Base-by-base conservation (phyloP, 1,139 yeast species). In the Saccharomyces hybrid region DNA sequence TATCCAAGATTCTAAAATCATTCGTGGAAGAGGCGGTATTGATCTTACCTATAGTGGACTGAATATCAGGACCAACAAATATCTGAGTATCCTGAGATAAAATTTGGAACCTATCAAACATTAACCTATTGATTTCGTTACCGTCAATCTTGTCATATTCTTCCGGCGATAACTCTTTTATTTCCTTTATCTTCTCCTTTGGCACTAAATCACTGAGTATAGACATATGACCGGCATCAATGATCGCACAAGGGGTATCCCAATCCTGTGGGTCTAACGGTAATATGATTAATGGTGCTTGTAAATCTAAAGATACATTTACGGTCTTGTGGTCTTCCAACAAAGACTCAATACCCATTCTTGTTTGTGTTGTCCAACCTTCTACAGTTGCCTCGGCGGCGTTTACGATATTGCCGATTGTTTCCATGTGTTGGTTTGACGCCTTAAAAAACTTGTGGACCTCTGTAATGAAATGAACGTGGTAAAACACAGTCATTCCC, bases 381-480 rank as follows among this genome's bases (percentile, higher is more conserved):
- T 90, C 97, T 56, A 95, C 87, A 0, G 97, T 90, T 0, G 93
- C 90, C 60, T 91, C 97, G 0, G 99, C 99, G 0, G 97, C 98
- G 69, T 84, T 87, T 83, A 95, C 83, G 29, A 95, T 82, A 5
- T 95, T 95, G 31, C 93, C 95, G 44, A 95, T 82, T 0, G 98
- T 90, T 65, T 90, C 96, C 56, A 86, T 75, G 64, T 91, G 96
- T 41, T 83, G 82, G 57, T 82, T 83, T 13, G 97, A 97, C 1
- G 98, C 97, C 49, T 80, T 83, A 75, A 95, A 93, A 65, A 95
- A 93, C 54, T 71, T 73, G 13, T 80, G 76, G 50, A 93, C 76
- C 55, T 84, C 88, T 62, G 90, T 95, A 48, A 93, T 77, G 64
- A 95, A 88, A 52, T 75, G 78, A 5, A 90, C 86, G 68, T 91